Base-by-base conservation (phyloP, 2,329 filamentous ascomycete species). In the Orbilia javanica region DNA sequence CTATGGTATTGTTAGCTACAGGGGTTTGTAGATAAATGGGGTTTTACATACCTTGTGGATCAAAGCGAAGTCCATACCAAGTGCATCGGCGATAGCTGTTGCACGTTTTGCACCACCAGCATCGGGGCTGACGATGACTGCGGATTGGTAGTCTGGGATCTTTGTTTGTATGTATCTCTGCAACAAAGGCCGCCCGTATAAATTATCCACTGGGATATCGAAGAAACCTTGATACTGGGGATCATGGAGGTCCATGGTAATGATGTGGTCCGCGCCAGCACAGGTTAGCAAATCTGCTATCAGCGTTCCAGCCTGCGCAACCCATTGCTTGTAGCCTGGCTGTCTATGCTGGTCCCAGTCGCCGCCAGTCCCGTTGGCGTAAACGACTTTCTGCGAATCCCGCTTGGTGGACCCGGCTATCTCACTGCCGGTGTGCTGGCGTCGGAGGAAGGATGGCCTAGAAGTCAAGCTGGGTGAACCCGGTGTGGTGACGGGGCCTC, bases 221-320 rank as follows among this genome's bases (percentile, higher is more conserved):
- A 99, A 98, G 87, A 97, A 99, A 67, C 96, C 96, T 85, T 99
- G 96, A 83, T 98, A 98, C 85, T 99, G 94, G 48, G 93, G 92
- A 84, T 97, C 95, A 84, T 96, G 93, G 65, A 99, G 88, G 83
- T 99, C 96, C 92, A 99, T 96, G 34, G 95, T 97, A 84, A 98
- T 97, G 83, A 96, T 91, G 85, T 98, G 96, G 84, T 99, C 95
- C 53, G 96, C 94, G 80, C 96, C 96, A 80, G 96, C 95, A 85
- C 94, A 97, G 46, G 94, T 97, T 80, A 99, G 87, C 52, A 99
- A 89, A 84, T 98, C 94, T 63, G 96, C 96, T 60, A 99, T 92
- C 72, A 99, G 88, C 31, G 94, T 98, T 77, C 96, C 96, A 48
- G 96, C 94, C 86, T 98, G 96, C 22, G 96, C 96, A 80, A 99